Conservation (phyloP, 129 eudicot genomes). For the Flaveria bidentis region DNA sequence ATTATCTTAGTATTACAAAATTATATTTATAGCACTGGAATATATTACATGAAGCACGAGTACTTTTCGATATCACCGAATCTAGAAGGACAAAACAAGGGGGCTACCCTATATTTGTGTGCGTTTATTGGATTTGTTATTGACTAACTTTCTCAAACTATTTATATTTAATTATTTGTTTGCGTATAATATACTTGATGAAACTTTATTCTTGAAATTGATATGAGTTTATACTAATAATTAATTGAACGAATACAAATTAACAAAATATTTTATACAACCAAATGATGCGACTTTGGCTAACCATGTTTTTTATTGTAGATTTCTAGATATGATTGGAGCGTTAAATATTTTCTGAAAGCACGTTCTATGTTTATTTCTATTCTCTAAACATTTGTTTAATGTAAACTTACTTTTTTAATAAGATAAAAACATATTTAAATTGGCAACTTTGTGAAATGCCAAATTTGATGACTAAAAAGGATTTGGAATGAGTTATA, state of each 20-base stretch:
- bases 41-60: background rate
- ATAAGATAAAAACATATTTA: background rate
- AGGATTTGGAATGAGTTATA: background rate
- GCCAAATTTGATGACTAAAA: background rate
- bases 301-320: background rate
- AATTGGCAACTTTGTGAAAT: too few species aligned
- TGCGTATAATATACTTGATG: too few species aligned
- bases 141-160: background rate
- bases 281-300: background rate
- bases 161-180: too few species aligned
- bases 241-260: background rate
- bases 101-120: background rate
- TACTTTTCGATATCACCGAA: slow-evolving; percentile 15
- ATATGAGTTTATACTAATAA: background rate
- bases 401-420: background rate
- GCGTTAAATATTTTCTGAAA: background rate
- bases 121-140: background rate
- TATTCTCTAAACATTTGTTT: background rate
- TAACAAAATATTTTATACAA: background rate
- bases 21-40: background rate
- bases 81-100: slow-evolving; percentile 9
- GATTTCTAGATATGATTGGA: background rate
- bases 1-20: background rate
- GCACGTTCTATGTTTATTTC: slow-evolving; percentile 8
- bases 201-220: background rate